A percentile compares a stretch with the other conserved stretches of the same genome.
Evolutionary conservation across 306 rosid genomes (phyloP).

Genomic region (Pyrus pyrifolia): DNA sequence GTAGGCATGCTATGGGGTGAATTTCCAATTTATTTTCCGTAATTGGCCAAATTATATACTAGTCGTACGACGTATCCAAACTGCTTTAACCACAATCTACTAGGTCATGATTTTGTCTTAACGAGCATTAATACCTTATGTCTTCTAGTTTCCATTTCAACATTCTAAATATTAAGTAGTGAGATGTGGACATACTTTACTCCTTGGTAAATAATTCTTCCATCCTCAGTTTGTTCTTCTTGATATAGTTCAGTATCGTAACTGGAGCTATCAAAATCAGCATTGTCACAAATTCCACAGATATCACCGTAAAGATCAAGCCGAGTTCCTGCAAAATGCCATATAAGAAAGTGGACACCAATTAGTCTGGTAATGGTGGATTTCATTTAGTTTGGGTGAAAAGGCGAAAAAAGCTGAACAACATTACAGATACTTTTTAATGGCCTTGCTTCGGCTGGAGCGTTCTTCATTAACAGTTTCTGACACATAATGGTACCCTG

Average conservation of each 20-base stretch:
- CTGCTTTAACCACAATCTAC: background rate
- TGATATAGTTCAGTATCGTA: slow-evolving; percentile 42
- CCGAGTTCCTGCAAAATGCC: slow-evolving; percentile 31
- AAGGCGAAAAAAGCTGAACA: background rate
- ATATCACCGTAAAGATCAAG: slow-evolving; percentile 11
- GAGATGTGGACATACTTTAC: slow-evolving; percentile 43
- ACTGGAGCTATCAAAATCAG: slow-evolving; percentile 25
- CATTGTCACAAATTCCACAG: slow-evolving; percentile 8
- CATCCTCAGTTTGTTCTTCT: slow-evolving; percentile 28
- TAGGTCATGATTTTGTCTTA: background rate
- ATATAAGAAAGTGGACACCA: background rate
- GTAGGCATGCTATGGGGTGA: background rate
- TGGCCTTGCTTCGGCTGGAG: slow-evolving; percentile 20
- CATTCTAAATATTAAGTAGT: background rate
- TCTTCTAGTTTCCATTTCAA: slow-evolving; percentile 8
- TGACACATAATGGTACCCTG: slow-evolving; percentile 78
- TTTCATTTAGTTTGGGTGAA: background rate
- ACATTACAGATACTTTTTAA: slow-evolving; percentile 29
- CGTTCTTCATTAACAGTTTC: slow-evolving; percentile 40
- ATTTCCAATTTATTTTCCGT: background rate
- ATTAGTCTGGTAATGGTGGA: slow-evolving; percentile 5
- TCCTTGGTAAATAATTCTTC: slow-evolving; percentile 18
- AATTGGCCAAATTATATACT: too few relatives aligned
- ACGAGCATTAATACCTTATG: background rate
- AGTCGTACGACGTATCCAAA: background rate